Conservation (phyloP, 352 stramenopile genomes). For the Globisporangium radiosum region DNA sequence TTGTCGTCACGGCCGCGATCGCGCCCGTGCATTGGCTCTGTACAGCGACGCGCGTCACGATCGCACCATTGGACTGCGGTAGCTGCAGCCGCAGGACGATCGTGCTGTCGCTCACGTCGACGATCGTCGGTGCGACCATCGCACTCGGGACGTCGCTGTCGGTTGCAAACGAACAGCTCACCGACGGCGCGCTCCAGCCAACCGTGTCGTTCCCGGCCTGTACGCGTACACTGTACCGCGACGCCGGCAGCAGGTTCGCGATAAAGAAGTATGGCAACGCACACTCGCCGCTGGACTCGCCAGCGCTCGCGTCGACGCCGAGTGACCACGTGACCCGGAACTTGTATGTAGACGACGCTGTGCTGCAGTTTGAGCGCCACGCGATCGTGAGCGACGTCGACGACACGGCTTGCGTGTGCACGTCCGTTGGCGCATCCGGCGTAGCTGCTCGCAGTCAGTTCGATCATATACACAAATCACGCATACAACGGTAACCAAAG, state of each 20-base stretch:
- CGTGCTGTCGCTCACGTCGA: constrained; percentile 26
- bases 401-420: constrained; percentile 12
- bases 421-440: constrained; percentile 20
- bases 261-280: constrained; percentile 18
- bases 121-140: constrained; percentile 29
- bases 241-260: constrained; percentile 32
- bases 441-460: constrained; percentile 3
- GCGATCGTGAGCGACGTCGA: constrained; percentile 25
- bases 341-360: constrained; percentile 16
- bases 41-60: constrained; percentile 27
- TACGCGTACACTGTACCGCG: constrained; percentile 30
- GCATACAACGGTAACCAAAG: too few relatives aligned
- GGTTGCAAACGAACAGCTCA: constrained; percentile 19
- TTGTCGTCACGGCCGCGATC: constrained; percentile 20
- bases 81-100: constrained; percentile 37
- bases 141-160: constrained; percentile 36
- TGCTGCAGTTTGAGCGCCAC: constrained; percentile 16
- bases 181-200: constrained; percentile 33
- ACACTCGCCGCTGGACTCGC: constrained; percentile 20
- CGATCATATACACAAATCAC: too few relatives aligned
- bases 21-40: constrained; percentile 34
- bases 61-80: constrained; percentile 30
- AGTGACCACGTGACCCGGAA: constrained; percentile 39
- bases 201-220: constrained; percentile 38
- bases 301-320: constrained; percentile 9